Percentiles rank a stretch among this genome's conserved stretches.
Evolutionary conservation across 768 basidiomycete species (phyloP).

Genomic region (Podaxis sp.): DNA sequence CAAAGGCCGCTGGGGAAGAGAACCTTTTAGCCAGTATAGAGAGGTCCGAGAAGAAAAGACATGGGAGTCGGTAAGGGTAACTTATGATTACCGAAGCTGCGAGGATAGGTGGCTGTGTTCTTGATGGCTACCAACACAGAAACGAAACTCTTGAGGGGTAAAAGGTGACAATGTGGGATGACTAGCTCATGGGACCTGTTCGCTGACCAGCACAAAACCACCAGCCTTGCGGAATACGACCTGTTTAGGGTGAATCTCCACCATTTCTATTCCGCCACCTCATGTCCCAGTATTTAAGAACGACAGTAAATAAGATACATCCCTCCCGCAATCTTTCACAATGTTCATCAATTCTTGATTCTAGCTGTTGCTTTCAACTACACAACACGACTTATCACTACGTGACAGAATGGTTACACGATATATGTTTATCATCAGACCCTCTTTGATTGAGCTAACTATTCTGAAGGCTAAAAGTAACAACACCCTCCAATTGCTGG

Average conservation of each 20-base stretch:
- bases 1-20: slow-evolving; percentile 20
- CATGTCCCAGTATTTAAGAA: too few species aligned
- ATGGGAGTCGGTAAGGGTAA: slow-evolving; percentile 23
- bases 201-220: too few species aligned
- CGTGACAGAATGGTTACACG: not conserved
- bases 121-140: slow-evolving; percentile 23
- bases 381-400: not conserved
- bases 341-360: not conserved
- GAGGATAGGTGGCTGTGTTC: slow-evolving; percentile 24
- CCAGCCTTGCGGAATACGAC: too few species aligned
- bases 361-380: not conserved
- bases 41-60: slow-evolving; percentile 18
- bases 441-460: not conserved
- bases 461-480: not conserved
- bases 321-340: not conserved
- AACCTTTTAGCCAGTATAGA: slow-evolving; percentile 24
- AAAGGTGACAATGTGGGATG: slow-evolving; percentile 8
- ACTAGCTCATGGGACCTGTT: slow-evolving; percentile 1
- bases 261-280: too few species aligned
- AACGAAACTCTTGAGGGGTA: slow-evolving; percentile 10
- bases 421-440: not conserved
- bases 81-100: slow-evolving; percentile 22
- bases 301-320: not conserved
- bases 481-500: not conserved
- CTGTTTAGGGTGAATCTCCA: too few species aligned